Percentiles rank a stretch among this genome's conserved stretches.
These are phyloP conservation scores for Venturia carpophila DNA, from an alignment of 2,329 filamentous ascomycete genomes.

Conservation along the genomic window DNA sequence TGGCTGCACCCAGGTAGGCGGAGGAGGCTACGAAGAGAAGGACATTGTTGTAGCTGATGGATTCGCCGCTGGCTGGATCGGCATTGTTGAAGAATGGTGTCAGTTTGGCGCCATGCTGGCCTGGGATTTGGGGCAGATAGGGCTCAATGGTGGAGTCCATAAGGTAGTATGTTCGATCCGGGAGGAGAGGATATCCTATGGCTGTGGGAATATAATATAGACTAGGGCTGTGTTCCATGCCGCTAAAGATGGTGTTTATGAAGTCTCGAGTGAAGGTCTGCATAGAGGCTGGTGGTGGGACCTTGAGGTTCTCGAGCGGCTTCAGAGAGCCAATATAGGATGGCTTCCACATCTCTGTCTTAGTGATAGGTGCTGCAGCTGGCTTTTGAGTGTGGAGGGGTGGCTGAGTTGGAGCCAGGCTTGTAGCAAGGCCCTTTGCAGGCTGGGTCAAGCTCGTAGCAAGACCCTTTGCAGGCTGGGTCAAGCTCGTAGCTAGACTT, in stretches of 20 bases:
- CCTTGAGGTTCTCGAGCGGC: constrained; percentile 20
- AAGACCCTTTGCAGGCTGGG: background rate
- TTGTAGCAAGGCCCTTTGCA: background rate
- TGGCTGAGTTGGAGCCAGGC: background rate
- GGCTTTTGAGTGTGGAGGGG: background rate
- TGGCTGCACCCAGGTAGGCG: constrained; percentile 18
- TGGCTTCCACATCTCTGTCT: constrained; percentile 30
- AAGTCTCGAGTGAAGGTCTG: constrained; percentile 34
- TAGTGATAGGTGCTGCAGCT: background rate
- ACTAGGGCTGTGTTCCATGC: constrained; percentile 34
- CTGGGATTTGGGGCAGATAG: constrained; percentile 34
- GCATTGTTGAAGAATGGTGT: constrained; percentile 39
- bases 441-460: background rate
- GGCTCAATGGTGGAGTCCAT: constrained; percentile 34
- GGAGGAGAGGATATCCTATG: constrained; percentile 25
- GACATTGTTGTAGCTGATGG: constrained; percentile 30
- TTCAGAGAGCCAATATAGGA: constrained; percentile 30
- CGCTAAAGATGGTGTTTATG: constrained; percentile 28
- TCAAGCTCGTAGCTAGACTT: background rate
- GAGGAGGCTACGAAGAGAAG: constrained; percentile 36
- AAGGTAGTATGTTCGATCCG: constrained; percentile 35
- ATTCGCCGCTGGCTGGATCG: constrained; percentile 25
- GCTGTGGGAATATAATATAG: constrained; percentile 30
- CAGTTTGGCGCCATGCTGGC: constrained; percentile 40
- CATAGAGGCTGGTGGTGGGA: constrained; percentile 24